Evolutionary conservation across 2,329 filamentous ascomycete species (phyloP), one percentile per base, ranked within the genome.

Genomic region (Dactylellina leptospora): DNA sequence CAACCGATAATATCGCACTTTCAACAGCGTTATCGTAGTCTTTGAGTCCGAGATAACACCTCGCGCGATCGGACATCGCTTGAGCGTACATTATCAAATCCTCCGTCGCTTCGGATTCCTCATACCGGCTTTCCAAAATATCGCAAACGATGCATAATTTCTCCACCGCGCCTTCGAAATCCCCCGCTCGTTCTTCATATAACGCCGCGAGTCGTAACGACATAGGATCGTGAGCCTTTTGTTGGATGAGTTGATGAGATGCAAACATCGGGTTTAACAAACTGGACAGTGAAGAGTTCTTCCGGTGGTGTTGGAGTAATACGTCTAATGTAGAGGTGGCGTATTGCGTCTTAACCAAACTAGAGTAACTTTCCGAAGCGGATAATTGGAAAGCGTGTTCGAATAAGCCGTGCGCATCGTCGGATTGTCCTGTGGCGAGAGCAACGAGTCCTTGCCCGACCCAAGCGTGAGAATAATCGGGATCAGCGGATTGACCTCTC

Each of bases 361-460:
- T 88, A 0, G 90, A 90, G 0, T 91, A 89, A 50, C 74, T 73
- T 51, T 76, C 76, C 10, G 75, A 66, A 48, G 92, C 90, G 0
- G 92, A 88, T 51, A 99, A 93, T 74, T 96, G 93, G 82, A 96
- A 95, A 0, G 95, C 93, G 78, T 99, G 95, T 0, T 91, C 93
- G 78, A 97, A 96, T 8, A 97, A 85, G 9, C 88, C 88, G 20
- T 91, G 85, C 0, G 93, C 93, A 80, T 97, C 92, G 82, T 76
- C 73, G 96, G 89, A 1, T 48, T 59, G 59, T 91, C 92, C 53
- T n/a, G 86, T 85, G 25, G 93, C 82, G 13, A 93, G 83, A 2
- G 95, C 92, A 56, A 97, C 85, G 23, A 96, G 84, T 0, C 91
- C 93, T 80, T 97, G 93, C 0, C 95, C 95, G 5, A 97, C 82